Percentiles rank a stretch among this genome's conserved stretches.
phyloP scores from a whole-genome alignment of 257 asterid genomes.

The Nicotiana tomentosiformis region DNA sequence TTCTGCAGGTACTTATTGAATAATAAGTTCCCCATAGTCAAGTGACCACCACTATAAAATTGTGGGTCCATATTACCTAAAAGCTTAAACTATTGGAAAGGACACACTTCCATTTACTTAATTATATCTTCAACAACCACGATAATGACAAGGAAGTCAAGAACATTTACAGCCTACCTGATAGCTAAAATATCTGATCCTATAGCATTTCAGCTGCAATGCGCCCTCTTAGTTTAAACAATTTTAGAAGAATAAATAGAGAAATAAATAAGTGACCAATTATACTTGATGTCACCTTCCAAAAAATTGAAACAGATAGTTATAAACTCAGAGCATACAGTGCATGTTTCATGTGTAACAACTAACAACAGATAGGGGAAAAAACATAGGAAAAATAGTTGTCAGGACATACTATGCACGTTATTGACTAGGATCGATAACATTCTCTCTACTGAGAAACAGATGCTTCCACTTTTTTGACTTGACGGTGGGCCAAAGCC shows the following conservation, averaged over 20 bases:
- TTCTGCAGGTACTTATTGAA: not conserved
- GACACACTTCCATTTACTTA: not conserved
- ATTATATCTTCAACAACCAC: not conserved
- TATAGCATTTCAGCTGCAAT: not conserved
- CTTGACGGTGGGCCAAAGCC: conserved; percentile 66
- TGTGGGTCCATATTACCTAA: not conserved
- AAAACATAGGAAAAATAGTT: conserved; percentile 16
- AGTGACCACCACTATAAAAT: not conserved
- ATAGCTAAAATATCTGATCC: not conserved
- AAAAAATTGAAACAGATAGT: not conserved
- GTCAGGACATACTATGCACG: conserved; percentile 72
- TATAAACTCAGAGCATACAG: not conserved
- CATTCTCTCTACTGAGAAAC: conserved; percentile 87
- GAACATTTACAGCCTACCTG: not conserved
- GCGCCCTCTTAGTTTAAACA: not conserved
- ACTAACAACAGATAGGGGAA: conserved; percentile 16
- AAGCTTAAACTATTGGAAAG: not conserved
- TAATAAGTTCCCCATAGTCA: not conserved
- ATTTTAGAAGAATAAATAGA: not conserved
- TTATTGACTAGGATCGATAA: conserved; percentile 79
- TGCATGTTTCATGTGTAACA: not conserved
- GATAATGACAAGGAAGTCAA: not conserved
- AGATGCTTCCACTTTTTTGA: conserved; percentile 77
- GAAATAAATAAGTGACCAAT: not conserved
- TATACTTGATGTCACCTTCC: not conserved